These are phyloP conservation scores for Bacterosira constricta DNA, from an alignment of 108 stramenopile species.

Conservation along the genomic window DNA sequence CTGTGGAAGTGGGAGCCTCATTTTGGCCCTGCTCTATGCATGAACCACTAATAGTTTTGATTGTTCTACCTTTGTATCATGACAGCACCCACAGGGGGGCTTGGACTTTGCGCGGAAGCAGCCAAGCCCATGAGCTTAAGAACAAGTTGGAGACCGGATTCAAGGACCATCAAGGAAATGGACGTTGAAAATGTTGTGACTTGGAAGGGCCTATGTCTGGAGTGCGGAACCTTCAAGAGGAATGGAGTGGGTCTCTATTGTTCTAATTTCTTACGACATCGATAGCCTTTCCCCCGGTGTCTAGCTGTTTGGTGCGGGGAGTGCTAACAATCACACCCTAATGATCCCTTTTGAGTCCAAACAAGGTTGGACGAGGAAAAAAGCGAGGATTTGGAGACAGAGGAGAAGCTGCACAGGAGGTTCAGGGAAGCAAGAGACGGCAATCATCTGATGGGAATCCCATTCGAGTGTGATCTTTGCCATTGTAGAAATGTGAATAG, in stretches of 20 bases:
- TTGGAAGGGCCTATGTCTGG: constrained; percentile 4
- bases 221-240: background rate
- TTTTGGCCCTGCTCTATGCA: background rate
- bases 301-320: constrained; percentile 30
- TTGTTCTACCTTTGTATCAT: background rate
- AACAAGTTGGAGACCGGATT: no score
- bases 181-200: constrained; percentile 19
- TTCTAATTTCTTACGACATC: background rate
- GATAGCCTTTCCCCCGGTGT: constrained; percentile 37
- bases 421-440: no score
- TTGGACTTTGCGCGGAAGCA: background rate
- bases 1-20: background rate
- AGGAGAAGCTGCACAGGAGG: constrained; percentile 8
- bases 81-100: background rate
- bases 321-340: constrained; percentile 27
- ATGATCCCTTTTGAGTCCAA: constrained; percentile 18
- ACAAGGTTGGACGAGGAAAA: constrained; percentile 9
- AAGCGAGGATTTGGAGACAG: background rate
- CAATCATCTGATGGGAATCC: no score
- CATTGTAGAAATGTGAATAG: constrained; percentile 34
- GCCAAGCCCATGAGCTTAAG: no score
- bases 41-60: background rate
- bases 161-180: background rate
- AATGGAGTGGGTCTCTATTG: background rate
- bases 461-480: no score